These are phyloP conservation scores for Hondaea fermentalgiana DNA, from an alignment of 108 stramenopile species.

Conservation along the genomic window DNA sequence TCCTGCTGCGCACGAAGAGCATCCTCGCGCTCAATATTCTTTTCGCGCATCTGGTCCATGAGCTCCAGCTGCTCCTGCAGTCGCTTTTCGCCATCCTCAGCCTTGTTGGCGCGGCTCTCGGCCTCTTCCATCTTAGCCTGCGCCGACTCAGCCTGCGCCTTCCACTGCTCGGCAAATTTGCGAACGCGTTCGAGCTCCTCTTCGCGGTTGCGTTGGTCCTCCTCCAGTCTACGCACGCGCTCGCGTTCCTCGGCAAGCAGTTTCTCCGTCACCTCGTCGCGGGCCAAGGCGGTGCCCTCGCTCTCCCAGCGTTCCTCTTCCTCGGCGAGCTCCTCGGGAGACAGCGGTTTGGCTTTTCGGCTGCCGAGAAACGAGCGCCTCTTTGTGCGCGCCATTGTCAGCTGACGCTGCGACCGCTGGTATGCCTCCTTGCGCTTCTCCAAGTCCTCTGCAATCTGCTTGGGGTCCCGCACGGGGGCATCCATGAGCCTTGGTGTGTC, in stretches of 20 bases:
- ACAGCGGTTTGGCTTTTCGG: neutral
- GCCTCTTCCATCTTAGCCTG: neutral
- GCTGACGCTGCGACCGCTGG: neutral
- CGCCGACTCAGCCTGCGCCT: neutral
- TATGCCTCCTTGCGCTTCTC: slow-evolving; percentile 12
- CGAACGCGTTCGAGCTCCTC: neutral
- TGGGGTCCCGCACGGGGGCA: neutral
- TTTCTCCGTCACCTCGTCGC: neutral
- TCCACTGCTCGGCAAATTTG: neutral
- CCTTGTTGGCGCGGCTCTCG: neutral
- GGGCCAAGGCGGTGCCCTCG: neutral
- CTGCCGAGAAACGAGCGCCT: neutral
- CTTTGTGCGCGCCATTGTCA: neutral
- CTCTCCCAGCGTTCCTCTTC: neutral
- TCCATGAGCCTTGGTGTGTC: neutral
- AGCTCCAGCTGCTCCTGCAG: neutral
- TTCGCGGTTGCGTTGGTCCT: neutral
- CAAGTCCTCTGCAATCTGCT: neutral
- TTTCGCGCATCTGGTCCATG: neutral
- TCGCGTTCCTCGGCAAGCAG: neutral
- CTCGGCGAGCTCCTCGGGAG: neutral
- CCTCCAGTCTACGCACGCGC: neutral
- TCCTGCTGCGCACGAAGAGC: neutral
- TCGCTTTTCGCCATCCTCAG: neutral
- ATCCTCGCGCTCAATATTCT: slow-evolving; percentile 16